Base-by-base conservation (phyloP, 1,284 basidiomycete genomes). In the Lentinus polychrous region DNA sequence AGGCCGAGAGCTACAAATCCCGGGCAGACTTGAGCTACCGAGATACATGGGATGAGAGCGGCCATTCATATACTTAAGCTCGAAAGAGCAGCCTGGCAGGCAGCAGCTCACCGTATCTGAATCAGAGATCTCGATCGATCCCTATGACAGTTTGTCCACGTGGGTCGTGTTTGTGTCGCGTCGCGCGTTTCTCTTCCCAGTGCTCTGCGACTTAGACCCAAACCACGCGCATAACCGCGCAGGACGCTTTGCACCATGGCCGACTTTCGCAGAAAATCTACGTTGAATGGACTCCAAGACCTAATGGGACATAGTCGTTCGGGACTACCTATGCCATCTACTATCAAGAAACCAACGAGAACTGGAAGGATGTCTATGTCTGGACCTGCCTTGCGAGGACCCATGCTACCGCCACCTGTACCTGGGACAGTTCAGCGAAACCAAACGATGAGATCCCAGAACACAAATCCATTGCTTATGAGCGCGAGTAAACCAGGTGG, bases 281-380 rank as follows among this genome's bases (percentile, higher is more conserved):
- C 75, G 0, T 72, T 84, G 66, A 81, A 79, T 42, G 74, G 76
- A 37, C 51, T 73, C 15, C 44, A 65, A 2, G 81, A 84, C 45
- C 66, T 74, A 2, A 64, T 78, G 53, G 73, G 71, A 12, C 79
- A 74, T 58, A 60, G 60, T 41, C 73, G 80, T 34, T 65, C 67
- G 1, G 56, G 60, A 15, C 61, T 73, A 34, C 69, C 70, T 8
- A 55, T 70, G 8, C 78, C 86, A 6, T 78, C 83, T 1, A 83
- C 86, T 0, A 65, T 76, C 49, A 89, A 86, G 70, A 89, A 86
- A 62, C 70, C 76, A 27, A 27, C 27, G 6, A 63, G 62, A 8
- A 74, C 69, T 37, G 67, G 73, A 52, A 76, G 86, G 40, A 77
- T 85, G 76, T 89, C 86, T 32, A 67, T 88, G 40, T 79, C 81